These are phyloP conservation scores for Gracilaria gracilis DNA, from an alignment of 23 red algal genomes.

Conservation along the genomic window DNA sequence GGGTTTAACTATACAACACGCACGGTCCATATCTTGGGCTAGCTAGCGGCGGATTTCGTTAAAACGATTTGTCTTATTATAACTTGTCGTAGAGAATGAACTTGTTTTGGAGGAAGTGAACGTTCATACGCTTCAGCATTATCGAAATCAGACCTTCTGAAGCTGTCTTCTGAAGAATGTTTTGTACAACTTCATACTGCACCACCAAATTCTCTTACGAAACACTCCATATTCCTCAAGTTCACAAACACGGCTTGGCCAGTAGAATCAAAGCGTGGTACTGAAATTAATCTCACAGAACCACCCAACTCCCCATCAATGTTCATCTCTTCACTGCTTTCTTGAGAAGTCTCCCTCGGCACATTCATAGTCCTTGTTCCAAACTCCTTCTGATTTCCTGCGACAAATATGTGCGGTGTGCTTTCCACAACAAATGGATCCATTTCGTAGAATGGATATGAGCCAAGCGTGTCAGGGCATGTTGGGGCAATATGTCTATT, in stretches of 20 bases:
- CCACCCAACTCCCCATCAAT: constrained; percentile 10
- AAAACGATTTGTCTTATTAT: no score
- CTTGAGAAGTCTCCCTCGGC: not conserved
- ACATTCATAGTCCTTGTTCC: constrained; percentile 35
- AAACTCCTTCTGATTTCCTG: constrained; percentile 72
- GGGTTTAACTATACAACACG: no score
- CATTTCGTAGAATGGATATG: constrained; percentile 61
- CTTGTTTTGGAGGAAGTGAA: no score
- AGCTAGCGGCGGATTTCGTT: no score
- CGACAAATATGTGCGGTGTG: constrained; percentile 72
- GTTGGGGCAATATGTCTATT: constrained; percentile 74
- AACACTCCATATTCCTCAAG: constrained; percentile 55
- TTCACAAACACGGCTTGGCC: constrained; percentile 64
- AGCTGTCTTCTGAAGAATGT: not conserved
- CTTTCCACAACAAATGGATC: constrained; percentile 70
- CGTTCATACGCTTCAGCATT: no score
- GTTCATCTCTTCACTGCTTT: constrained; percentile 17
- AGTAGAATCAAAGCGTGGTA: constrained; percentile 65
- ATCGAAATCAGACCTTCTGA: not conserved
- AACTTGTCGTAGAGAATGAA: no score
- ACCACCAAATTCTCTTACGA: constrained; percentile 47
- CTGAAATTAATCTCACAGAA: constrained; percentile 43
- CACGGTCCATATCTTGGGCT: no score
- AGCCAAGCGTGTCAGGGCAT: constrained; percentile 72
- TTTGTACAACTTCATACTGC: not conserved